phyloP scores from a whole-genome alignment of 306 rosid genomes.

The Cercis canadensis region DNA sequence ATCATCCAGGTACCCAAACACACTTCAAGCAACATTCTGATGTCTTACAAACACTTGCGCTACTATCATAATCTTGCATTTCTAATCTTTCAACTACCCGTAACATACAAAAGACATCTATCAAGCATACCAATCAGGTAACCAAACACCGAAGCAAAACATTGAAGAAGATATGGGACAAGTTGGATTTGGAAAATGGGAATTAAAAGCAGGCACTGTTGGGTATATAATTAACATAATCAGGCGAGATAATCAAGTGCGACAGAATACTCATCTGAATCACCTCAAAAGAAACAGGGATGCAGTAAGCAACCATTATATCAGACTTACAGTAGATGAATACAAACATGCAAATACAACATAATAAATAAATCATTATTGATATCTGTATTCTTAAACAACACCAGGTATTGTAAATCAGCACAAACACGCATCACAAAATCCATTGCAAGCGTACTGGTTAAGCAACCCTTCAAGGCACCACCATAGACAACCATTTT shows the following conservation, averaged over 20 bases:
- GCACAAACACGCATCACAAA: constrained; percentile 32
- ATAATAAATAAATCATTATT: constrained; percentile 8
- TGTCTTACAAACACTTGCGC: constrained; percentile 5
- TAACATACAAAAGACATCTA: background rate
- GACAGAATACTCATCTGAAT: constrained; percentile 24
- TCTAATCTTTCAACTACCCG: constrained; percentile 6
- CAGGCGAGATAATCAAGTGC: constrained; percentile 13
- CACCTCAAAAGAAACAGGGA: background rate
- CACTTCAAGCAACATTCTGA: background rate
- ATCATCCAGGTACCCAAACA: constrained; percentile 6
- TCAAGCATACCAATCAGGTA: constrained; percentile 9
- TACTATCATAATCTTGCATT: constrained; percentile 2
- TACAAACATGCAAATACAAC: constrained; percentile 10
- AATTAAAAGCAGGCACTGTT: background rate
- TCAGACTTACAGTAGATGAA: background rate
- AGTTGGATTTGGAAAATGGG: constrained; percentile 5
- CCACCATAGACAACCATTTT: constrained; percentile 20
- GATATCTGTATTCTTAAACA: constrained; percentile 3
- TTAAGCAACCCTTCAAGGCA: constrained; percentile 31
- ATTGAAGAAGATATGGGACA: constrained; percentile 20
- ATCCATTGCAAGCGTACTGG: constrained; percentile 29
- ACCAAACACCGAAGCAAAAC: background rate
- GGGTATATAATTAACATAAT: constrained; percentile 6
- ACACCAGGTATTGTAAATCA: constrained; percentile 25
- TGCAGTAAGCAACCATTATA: constrained; percentile 21